phyloP scores from a whole-genome alignment of 83 land plant genomes.

The Picea abies region DNA sequence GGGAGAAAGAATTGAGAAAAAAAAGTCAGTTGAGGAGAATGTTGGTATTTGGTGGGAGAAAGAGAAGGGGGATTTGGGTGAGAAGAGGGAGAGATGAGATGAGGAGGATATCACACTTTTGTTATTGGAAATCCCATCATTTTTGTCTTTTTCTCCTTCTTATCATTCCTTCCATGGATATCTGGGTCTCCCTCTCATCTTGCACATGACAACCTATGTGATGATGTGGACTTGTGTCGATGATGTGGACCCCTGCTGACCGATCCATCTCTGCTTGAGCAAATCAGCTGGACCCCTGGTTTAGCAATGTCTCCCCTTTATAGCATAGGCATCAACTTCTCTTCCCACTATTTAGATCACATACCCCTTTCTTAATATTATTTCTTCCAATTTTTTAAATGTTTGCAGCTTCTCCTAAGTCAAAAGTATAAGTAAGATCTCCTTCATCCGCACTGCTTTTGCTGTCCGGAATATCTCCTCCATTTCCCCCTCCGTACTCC shows the following conservation, averaged over 20 bases:
- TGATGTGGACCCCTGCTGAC: background rate
- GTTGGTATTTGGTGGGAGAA: slow-evolving; percentile 1
- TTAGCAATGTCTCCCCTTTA: background rate
- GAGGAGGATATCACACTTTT: background rate
- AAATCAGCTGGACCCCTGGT: background rate
- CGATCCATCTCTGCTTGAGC: background rate
- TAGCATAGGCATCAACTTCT: too few species aligned
- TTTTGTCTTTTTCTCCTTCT: background rate
- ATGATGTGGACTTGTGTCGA: too few species aligned
- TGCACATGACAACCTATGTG: too few species aligned
- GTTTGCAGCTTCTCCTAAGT: background rate
- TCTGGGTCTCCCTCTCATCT: too few species aligned
- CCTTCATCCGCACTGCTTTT: background rate
- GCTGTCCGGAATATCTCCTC: slow-evolving; percentile 19
- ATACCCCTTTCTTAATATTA: background rate
- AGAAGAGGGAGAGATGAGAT: background rate
- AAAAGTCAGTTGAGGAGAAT: slow-evolving; percentile 10
- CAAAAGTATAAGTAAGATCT: slow-evolving; percentile 11
- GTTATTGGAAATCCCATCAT: background rate
- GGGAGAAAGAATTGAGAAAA: background rate
- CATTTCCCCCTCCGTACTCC: background rate
- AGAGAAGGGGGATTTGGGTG: background rate
- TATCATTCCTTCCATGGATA: too few species aligned
- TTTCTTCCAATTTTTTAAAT: background rate
- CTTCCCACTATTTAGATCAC: too few species aligned